A percentile compares a stretch with the other conserved stretches of the same genome.
These are phyloP conservation scores for Russula vinacea DNA, from an alignment of 768 basidiomycete species.

Conservation along the genomic window DNA sequence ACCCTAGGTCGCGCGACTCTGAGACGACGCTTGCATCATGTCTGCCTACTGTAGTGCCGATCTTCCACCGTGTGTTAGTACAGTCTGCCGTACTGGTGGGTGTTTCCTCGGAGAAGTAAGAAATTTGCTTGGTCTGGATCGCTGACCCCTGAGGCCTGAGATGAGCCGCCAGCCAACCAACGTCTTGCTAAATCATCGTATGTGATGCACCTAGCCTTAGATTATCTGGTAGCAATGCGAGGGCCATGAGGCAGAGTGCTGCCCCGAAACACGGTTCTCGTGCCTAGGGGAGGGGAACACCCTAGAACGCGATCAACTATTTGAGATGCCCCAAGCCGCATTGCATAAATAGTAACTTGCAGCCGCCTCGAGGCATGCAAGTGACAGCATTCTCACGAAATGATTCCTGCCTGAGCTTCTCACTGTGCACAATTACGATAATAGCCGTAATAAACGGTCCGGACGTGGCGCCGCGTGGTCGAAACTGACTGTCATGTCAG, in stretches of 20 bases:
- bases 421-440: background rate
- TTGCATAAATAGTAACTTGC: background rate
- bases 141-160: background rate
- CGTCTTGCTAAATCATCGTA: background rate
- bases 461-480: background rate
- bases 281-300: constrained; percentile 9
- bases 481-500: background rate
- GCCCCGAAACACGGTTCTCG: constrained; percentile 3
- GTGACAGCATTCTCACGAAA: background rate
- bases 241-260: constrained; percentile 9
- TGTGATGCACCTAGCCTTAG: background rate
- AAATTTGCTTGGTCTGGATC: background rate
- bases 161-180: background rate
- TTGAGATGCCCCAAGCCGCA: background rate
- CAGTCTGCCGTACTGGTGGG: too few species aligned
- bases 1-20: background rate
- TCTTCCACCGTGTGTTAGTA: background rate
- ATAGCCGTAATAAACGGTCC: background rate
- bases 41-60: background rate
- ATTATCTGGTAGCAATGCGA: background rate
- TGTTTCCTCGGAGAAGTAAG: background rate
- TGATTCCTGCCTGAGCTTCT: background rate
- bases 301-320: background rate
- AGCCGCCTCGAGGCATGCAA: background rate
- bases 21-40: background rate